Base-by-base conservation (phyloP, 257 asterid species). In the Penstemon newberryi region DNA sequence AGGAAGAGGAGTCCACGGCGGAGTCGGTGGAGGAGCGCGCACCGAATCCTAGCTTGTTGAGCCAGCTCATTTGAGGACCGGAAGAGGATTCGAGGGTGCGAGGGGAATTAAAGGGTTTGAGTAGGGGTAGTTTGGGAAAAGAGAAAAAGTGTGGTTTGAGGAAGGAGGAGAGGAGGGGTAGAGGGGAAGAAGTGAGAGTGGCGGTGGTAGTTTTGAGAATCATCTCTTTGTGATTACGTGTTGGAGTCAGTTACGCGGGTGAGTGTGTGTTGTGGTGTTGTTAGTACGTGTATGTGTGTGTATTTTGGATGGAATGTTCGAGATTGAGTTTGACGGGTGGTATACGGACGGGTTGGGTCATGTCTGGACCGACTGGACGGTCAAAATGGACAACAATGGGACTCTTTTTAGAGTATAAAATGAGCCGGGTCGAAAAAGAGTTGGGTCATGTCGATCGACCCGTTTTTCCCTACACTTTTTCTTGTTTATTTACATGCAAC, bases 11-110 rank as follows among this genome's bases (percentile, higher is more conserved):
- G 70, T 84, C 90, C 60, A 70, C 75, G 51, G 89, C 55, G 54
- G 90, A 65, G 4, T 78, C 80, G 9, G 79, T 61, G 62, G 92
- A 9, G 47, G 86, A 41, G 18, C 96, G 92, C 41, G 82, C 78
- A 40, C 96, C 95, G 70, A 90, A 84, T 8, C 90, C 89, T 10
- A 93, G 83, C 82, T 83, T 88, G 86, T 69, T 88, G 69, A 90
- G 87, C 88, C 92, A 92, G 66, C 82, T 85, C 96, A 87, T 92
- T 41, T 70, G 80, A 11, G 72, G 56, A 39, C 85, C 58, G 33
- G 33, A 25, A 63, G 73, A 44, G 75, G 79, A 54, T 37, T 57
- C 62, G 66, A 78, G 52, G 51, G 79, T 56, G 41, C 70, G 75
- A 9, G 75, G 19, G 73, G 70, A 62, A 59, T 73, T 77, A 5